Conservation (phyloP, 2,329 filamentous ascomycete genomes). For the Fusarium nelsonii region DNA sequence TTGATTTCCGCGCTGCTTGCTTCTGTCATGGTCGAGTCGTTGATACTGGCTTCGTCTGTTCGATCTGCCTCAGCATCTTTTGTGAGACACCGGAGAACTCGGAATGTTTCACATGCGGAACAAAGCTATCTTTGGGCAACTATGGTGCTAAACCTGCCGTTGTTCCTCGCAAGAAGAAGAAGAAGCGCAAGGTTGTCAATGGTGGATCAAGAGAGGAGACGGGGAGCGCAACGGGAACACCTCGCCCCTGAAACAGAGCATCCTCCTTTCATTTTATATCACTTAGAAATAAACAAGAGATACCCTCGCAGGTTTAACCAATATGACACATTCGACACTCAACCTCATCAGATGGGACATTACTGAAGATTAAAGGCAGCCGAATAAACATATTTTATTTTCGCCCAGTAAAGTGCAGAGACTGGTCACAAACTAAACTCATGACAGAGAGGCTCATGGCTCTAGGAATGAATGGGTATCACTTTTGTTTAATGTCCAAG, state of each 20-base stretch:
- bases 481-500: conserved; percentile 37
- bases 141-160: conserved; percentile 84
- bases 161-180: conserved; percentile 77
- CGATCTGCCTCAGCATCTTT: conserved; percentile 95
- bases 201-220: conserved; percentile 67
- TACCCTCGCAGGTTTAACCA: conserved; percentile 27
- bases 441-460: background rate
- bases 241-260: conserved; percentile 54
- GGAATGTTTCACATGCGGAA: conserved; percentile 86
- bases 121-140: conserved; percentile 78
- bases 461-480: conserved; percentile 48
- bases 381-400: background rate
- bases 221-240: conserved; percentile 71
- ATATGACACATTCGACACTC: background rate
- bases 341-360: background rate
- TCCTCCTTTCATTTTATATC: conserved; percentile 31
- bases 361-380: background rate
- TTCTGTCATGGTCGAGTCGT: conserved; percentile 95
- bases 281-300: conserved; percentile 46
- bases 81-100: conserved; percentile 73
- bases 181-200: conserved; percentile 75
- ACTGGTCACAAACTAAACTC: background rate
- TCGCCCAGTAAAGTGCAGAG: background rate
- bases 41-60: conserved; percentile 94
- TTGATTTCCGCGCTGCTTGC: conserved; percentile 98